Percentiles rank a stretch among this genome's conserved stretches.
Conservation (phyloP, 2,329 filamentous ascomycete species). For the Monilinia vaccinii-corymbosi region DNA sequence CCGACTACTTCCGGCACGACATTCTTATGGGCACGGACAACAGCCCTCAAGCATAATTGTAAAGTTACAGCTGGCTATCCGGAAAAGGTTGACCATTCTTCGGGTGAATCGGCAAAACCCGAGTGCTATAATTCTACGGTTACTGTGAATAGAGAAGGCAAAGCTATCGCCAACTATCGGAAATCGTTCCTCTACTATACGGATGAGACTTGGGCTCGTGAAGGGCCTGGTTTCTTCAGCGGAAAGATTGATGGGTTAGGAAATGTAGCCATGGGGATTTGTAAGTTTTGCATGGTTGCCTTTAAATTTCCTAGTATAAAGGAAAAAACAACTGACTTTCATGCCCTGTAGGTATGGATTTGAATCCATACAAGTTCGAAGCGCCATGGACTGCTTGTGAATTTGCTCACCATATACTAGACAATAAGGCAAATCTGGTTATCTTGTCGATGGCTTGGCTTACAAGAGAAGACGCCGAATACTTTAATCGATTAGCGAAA, state of each 20-base stretch:
- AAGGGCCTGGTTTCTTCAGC: conserved; percentile 44
- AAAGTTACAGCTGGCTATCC: conserved; percentile 66
- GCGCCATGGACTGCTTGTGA: conserved; percentile 41
- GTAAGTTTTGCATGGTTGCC: conserved; percentile 28
- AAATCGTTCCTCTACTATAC: conserved; percentile 51
- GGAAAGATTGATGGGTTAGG: conserved; percentile 40
- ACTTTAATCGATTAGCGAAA: conserved; percentile 39
- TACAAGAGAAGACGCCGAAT: conserved; percentile 43
- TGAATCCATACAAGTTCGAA: conserved; percentile 49
- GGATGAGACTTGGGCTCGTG: conserved; percentile 53
- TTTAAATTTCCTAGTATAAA: not conserved
- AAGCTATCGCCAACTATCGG: conserved; percentile 51
- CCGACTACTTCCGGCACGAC: conserved; percentile 54
- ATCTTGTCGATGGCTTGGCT: conserved; percentile 74
- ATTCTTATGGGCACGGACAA: conserved; percentile 61
- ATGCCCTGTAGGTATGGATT: conserved; percentile 40
- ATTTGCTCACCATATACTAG: conserved; percentile 44
- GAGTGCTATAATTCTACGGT: conserved; percentile 49
- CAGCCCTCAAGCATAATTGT: conserved; percentile 58
- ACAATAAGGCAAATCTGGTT: conserved; percentile 49
- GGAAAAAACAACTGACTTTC: not conserved
- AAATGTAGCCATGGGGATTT: conserved; percentile 48
- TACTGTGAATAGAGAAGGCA: conserved; percentile 47
- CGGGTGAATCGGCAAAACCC: conserved; percentile 39
- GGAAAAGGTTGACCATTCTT: conserved; percentile 48